A percentile compares a stretch with the other conserved stretches of the same genome.
phyloP scores from a whole-genome alignment of 2,329 filamentous ascomycete species.

The Penicillium oxalicum region DNA sequence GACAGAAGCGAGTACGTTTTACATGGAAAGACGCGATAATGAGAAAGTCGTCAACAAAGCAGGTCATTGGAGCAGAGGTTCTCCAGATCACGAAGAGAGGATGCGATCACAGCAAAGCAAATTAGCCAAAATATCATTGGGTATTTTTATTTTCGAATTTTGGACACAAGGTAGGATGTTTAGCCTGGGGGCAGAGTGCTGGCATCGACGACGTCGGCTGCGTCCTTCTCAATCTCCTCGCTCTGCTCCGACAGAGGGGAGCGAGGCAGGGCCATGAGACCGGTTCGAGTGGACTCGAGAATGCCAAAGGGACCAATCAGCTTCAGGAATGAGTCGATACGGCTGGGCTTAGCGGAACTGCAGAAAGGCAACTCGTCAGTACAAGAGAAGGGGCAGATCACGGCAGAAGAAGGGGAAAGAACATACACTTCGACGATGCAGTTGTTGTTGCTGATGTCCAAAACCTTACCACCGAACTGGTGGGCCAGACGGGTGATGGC shows the following conservation, averaged over 20 bases:
- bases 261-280: conserved; percentile 91
- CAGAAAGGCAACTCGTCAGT: background rate
- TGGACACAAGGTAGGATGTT: conserved; percentile 17
- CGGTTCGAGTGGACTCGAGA: conserved; percentile 88
- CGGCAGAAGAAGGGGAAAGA: background rate
- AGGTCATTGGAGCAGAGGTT: background rate
- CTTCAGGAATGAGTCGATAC: conserved; percentile 98
- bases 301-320: conserved; percentile 91
- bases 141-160: conserved; percentile 21
- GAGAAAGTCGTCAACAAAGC: background rate
- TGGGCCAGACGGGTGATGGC: conserved; percentile 95
- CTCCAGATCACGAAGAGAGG: conserved; percentile 7
- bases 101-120: conserved; percentile 9
- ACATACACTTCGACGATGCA: conserved; percentile 96
- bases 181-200: conserved; percentile 90
- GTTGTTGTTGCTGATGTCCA: conserved; percentile 97
- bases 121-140: conserved; percentile 18
- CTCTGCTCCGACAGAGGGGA: conserved; percentile 74
- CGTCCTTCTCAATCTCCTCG: conserved; percentile 75
- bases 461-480: conserved; percentile 94
- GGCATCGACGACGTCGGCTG: conserved; percentile 88
- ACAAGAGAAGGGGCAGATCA: background rate
- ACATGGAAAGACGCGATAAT: background rate
- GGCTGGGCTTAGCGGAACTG: conserved; percentile 82
- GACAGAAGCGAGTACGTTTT: background rate